phyloP scores from a whole-genome alignment of 2,329 filamentous ascomycete species.

The Trichoderma atroviride region DNA sequence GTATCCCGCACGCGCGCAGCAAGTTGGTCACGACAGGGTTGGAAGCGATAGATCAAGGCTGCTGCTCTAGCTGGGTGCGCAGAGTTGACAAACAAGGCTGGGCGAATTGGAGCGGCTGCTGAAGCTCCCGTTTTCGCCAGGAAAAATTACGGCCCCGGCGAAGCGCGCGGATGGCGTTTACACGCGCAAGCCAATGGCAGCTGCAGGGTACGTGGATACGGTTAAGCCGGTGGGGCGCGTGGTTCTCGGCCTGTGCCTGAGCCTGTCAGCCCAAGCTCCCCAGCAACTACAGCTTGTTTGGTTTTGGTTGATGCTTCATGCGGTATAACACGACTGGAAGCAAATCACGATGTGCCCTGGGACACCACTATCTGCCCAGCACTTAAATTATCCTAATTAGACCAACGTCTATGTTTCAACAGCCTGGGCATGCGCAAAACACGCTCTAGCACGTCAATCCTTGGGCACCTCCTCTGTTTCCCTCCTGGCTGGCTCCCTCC shows the following conservation, averaged over 20 bases:
- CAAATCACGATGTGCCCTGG: not conserved
- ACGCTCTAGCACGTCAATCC: not conserved
- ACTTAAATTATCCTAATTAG: not conserved
- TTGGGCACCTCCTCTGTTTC: not conserved
- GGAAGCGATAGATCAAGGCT: conserved; percentile 1
- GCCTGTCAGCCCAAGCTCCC: not conserved
- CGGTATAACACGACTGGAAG: not conserved
- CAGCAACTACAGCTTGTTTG: not conserved
- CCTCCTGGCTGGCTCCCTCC: not conserved
- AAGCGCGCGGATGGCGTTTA: conserved; percentile 26
- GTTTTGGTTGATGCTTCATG: not conserved
- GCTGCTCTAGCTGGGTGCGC: not conserved
- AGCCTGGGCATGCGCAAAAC: not conserved
- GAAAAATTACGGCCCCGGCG: conserved; percentile 22
- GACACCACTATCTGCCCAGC: not conserved
- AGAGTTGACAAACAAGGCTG: conserved; percentile 12
- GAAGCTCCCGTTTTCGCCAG: not conserved
- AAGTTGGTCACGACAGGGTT: conserved; percentile 14
- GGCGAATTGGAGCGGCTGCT: conserved; percentile 10
- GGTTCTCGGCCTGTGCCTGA: not conserved
- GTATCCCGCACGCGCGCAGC: conserved; percentile 15
- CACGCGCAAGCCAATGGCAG: not conserved
- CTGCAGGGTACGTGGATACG: not conserved
- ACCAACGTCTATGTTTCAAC: not conserved
- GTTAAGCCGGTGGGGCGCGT: not conserved